Evolutionary conservation across 805 yeast species (phyloP), one percentile per base, ranked within the genome.

Genomic region (Lipomyces anomalus): DNA sequence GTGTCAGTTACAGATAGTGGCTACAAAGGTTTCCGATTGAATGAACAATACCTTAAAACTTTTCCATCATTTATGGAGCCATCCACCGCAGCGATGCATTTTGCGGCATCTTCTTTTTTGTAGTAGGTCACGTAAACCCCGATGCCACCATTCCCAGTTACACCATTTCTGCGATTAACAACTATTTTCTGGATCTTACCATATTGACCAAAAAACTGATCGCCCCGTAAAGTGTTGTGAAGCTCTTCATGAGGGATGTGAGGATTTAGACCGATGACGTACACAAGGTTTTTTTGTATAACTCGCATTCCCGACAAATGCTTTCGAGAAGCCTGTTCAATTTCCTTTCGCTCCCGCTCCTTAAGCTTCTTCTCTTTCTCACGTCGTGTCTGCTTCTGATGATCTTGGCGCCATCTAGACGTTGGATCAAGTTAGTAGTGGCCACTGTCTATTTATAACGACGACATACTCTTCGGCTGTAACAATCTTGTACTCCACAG

Each of bases 111-210:
- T 56, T 92, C 98, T 61, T 89, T 92, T 50, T 77, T 76, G 4
- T 92, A 78, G 68, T 86, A 92, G 0, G 98, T 92, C 26, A 92
- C 97, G 59, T 92, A 92, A 6, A 92, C 97, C 18, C 96, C 97
- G 53, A 88, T 80, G 0, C 96, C 95, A 3, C 88, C 80, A 56
- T 74, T 75, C 37, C 72, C 77, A 53, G 73, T 75, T 42, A 57
- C 77, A 62, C 74, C 76, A 57, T 85, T 80, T 58, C 83, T 63
- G 38, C 68, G 82, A 66, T 92, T 92, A 54, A 92, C 85, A 38
- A 92, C 98, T 50, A 92, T 84, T 64, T 92, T 92, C 67, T 82
- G 79, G 49, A 92, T 92, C 65, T 85, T 87, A 50, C 98, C 98
- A 64, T 90, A 92, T 68, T 92, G 97, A n/a, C 98, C 98, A 68